Conservation (phyloP, 2,329 filamentous ascomycete genomes). For the Arthrobotrys musiformis region DNA sequence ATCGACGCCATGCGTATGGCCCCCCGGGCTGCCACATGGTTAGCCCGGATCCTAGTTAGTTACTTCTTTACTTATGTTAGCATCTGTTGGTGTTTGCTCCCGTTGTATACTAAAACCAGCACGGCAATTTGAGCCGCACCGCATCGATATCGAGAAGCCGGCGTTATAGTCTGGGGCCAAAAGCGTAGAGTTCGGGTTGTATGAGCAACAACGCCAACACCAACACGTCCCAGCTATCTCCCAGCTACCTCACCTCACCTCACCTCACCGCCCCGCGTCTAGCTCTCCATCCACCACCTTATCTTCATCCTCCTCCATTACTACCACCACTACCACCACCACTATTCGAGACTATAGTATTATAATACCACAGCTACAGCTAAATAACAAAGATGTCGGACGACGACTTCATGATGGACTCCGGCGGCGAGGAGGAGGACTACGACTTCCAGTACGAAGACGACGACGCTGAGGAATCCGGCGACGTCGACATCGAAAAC, state of each 20-base stretch:
- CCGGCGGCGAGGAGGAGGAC: conserved; percentile 83
- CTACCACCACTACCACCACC: background rate
- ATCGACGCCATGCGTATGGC: no score
- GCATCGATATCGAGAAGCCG: background rate
- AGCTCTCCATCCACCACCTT: background rate
- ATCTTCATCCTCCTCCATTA: background rate
- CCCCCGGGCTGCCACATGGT: no score
- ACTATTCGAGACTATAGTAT: no score
- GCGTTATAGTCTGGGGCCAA: no score
- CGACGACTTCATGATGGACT: conserved; percentile 94
- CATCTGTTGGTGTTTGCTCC: no score
- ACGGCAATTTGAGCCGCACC: conserved; percentile 7
- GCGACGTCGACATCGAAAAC: conserved; percentile 96
- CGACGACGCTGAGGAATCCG: conserved; percentile 86
- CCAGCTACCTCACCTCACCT: no score
- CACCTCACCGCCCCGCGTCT: conserved; percentile 1
- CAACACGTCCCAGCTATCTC: conserved; percentile 14
- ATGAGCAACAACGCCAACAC: conserved; percentile 8
- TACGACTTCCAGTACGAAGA: conserved; percentile 99
- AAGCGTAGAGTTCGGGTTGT: background rate
- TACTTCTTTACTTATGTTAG: no score
- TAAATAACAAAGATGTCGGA: conserved; percentile 74
- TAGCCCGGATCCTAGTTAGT: no score
- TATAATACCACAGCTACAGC: background rate
- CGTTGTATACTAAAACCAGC: no score